Percentiles rank a stretch among this genome's conserved stretches.
These are phyloP conservation scores for Volutella citrinella DNA, from an alignment of 2,329 filamentous ascomycete species.

Conservation along the genomic window DNA sequence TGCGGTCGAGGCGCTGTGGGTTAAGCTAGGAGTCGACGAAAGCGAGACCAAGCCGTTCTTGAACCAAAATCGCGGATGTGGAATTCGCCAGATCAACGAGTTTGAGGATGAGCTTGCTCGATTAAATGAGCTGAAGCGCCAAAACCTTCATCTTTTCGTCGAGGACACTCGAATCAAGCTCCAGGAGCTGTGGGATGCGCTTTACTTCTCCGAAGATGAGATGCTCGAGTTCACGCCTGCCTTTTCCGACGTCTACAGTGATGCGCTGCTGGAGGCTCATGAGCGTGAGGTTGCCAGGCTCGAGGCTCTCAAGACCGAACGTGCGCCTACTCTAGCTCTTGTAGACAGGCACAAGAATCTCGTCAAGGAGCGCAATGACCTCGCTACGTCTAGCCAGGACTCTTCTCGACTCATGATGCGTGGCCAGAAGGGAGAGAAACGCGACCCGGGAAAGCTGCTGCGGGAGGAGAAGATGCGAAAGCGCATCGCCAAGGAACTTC, in stretches of 20 bases:
- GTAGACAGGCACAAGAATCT: conserved; percentile 82
- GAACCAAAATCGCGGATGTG: conserved; percentile 84
- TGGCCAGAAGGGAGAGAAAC: conserved; percentile 87
- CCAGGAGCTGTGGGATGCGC: conserved; percentile 89
- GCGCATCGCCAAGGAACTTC: conserved; percentile 91
- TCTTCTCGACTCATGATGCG: conserved; percentile 89
- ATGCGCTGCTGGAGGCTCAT: conserved; percentile 90
- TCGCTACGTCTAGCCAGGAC: conserved; percentile 89
- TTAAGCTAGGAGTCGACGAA: conserved; percentile 80
- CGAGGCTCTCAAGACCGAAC: conserved; percentile 80
- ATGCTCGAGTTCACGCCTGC: conserved; percentile 98
- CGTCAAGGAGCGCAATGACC: conserved; percentile 80
- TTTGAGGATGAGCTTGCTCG: conserved; percentile 87
- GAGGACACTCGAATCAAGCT: conserved; percentile 89
- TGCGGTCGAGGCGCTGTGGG: conserved; percentile 85
- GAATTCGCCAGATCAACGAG: conserved; percentile 88
- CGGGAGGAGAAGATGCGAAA: conserved; percentile 99
- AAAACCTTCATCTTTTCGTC: conserved; percentile 93
- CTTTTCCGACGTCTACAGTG: conserved; percentile 95
- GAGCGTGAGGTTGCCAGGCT: conserved; percentile 85
- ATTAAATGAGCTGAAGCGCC: conserved; percentile 87
- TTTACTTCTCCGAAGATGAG: conserved; percentile 96
- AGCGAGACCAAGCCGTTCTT: conserved; percentile 81
- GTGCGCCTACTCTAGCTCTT: conserved; percentile 76
- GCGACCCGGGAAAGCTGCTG: conserved; percentile 89